These are phyloP conservation scores for Penicillium vulpinum DNA, from an alignment of 2,329 filamentous ascomycete species.

Conservation along the genomic window DNA sequence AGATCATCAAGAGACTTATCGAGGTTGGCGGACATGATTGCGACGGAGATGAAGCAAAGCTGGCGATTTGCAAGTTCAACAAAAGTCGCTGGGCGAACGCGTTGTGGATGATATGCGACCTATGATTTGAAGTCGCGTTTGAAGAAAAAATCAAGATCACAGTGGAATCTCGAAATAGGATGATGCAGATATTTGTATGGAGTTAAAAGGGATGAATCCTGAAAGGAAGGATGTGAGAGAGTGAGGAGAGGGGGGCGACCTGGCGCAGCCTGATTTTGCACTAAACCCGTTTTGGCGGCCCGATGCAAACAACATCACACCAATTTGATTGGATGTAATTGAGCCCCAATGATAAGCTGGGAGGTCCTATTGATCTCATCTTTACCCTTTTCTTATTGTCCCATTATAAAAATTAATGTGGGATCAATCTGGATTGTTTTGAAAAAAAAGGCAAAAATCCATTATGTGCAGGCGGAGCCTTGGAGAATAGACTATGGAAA, in stretches of 20 bases:
- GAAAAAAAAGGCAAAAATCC: not conserved
- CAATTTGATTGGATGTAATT: not conserved
- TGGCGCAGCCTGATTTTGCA: not conserved
- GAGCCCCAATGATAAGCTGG: constrained; percentile 2
- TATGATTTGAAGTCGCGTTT: constrained; percentile 12
- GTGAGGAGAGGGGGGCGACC: constrained; percentile 4
- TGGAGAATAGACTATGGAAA: constrained; percentile 16
- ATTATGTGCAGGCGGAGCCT: constrained; percentile 29
- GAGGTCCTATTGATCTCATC: not conserved
- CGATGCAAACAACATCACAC: not conserved
- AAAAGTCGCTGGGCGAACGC: constrained; percentile 9
- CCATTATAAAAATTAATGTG: not conserved
- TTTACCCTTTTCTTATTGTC: not conserved
- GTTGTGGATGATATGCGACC: not conserved
- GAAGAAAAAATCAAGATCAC: constrained; percentile 10
- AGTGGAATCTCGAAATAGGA: not conserved
- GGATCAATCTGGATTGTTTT: not conserved
- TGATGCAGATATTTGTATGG: not conserved
- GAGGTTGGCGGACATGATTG: constrained; percentile 86
- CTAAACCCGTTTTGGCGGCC: not conserved
- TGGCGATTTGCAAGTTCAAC: constrained; percentile 14
- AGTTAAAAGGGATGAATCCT: not conserved
- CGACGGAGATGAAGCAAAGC: constrained; percentile 13
- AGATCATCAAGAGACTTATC: constrained; percentile 98
- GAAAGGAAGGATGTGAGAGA: not conserved